phyloP scores from a whole-genome alignment of 192 early-diverging fungal genomes.

The Phycomyces nitens region DNA sequence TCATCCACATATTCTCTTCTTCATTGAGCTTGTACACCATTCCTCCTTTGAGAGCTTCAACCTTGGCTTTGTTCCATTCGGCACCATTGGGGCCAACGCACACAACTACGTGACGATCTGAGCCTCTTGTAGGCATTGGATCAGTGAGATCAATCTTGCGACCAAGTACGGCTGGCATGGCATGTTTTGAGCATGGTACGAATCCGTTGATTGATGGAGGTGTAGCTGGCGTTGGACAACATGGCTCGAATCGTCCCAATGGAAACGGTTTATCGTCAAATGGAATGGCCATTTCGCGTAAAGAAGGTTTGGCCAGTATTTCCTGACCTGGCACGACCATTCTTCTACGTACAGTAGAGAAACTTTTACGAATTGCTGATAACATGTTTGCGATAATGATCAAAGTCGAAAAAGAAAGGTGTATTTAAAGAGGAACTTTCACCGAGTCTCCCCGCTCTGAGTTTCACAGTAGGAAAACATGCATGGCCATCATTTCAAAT shows the following conservation, averaged over 20 bases:
- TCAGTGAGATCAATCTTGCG: slow-evolving; percentile 26
- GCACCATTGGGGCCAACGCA: slow-evolving; percentile 29
- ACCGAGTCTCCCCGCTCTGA: too few species aligned
- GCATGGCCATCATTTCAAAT: too few species aligned
- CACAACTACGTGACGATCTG: slow-evolving; percentile 29
- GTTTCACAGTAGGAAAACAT: too few species aligned
- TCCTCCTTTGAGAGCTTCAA: slow-evolving; percentile 23
- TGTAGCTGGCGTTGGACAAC: slow-evolving; percentile 13
- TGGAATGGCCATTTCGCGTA: slow-evolving; percentile 11
- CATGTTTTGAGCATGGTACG: slow-evolving; percentile 28
- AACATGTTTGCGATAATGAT: too few species aligned
- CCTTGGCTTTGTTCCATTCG: slow-evolving; percentile 36
- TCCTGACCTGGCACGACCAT: too few species aligned
- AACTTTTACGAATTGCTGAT: too few species aligned
- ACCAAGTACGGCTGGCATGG: slow-evolving; percentile 31
- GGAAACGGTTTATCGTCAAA: slow-evolving; percentile 32
- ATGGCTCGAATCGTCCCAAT: slow-evolving; percentile 32
- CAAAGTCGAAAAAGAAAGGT: too few species aligned
- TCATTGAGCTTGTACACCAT: not conserved
- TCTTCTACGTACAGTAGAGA: too few species aligned
- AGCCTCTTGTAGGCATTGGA: slow-evolving; percentile 12
- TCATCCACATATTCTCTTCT: not conserved
- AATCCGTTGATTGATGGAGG: slow-evolving; percentile 20
- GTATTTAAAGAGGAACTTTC: too few species aligned
- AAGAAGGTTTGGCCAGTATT: too few species aligned